phyloP scores from a whole-genome alignment of 441 rosid genomes.

The Adansonia rubrostipa region DNA sequence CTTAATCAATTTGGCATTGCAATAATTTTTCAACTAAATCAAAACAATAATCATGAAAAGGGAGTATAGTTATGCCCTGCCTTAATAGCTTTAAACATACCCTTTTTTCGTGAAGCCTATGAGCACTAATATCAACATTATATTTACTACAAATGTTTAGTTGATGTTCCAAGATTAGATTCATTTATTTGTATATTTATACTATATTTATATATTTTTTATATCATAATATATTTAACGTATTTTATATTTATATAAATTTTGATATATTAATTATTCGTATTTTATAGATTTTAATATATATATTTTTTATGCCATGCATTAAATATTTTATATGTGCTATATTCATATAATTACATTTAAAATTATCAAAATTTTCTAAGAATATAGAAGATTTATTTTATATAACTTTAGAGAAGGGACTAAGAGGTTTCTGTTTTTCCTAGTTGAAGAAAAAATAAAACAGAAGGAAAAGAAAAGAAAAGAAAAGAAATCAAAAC shows the following conservation, averaged over 20 bases:
- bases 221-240: no score
- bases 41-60: slow-evolving; percentile 35
- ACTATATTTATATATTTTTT: no score
- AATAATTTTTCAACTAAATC: slow-evolving; percentile 15
- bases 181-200: no score
- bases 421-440: slow-evolving; percentile 25
- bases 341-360: no score
- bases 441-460: slow-evolving; percentile 26
- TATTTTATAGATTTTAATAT: no score
- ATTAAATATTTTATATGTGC: no score
- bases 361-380: background rate
- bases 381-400: background rate
- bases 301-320: no score
- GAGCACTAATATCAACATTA: slow-evolving; percentile 12
- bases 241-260: no score
- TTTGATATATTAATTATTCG: no score
- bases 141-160: slow-evolving; percentile 30
- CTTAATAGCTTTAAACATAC: slow-evolving; percentile 10
- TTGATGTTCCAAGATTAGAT: background rate
- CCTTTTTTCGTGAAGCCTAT: slow-evolving; percentile 27
- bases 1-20: slow-evolving; percentile 16
- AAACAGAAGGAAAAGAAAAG: slow-evolving; percentile 8
- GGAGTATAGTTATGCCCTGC: background rate
- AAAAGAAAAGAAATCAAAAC: background rate
- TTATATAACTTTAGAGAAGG: background rate